Evolutionary conservation across 257 asterid genomes (phyloP).

Genomic region (Solanum sejunctum): DNA sequence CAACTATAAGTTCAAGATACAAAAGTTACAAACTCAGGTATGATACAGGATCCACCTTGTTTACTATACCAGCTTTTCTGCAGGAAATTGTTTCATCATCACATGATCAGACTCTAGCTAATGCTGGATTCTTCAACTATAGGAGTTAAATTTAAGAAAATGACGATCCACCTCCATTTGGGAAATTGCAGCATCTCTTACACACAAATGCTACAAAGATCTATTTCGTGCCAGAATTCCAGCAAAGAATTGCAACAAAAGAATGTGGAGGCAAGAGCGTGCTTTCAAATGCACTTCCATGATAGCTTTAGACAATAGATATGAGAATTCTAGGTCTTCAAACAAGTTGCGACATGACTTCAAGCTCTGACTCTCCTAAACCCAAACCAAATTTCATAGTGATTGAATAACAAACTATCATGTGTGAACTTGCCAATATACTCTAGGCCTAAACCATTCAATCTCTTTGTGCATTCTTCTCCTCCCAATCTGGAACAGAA

Average conservation of each 20-base stretch:
- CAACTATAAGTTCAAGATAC: not conserved
- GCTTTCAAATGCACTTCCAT: not conserved
- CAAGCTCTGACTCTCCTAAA: conserved; percentile 48
- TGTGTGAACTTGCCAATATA: conserved; percentile 70
- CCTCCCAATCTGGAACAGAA: conserved; percentile 90
- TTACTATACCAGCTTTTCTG: not conserved
- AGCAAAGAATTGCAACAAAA: not conserved
- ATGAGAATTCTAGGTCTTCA: not conserved
- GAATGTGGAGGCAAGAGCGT: not conserved
- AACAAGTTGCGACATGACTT: not conserved
- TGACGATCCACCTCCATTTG: not conserved
- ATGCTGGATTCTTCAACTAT: not conserved
- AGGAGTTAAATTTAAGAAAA: not conserved
- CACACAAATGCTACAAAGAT: not conserved
- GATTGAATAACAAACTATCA: conserved; percentile 91
- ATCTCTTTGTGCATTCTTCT: conserved; percentile 73
- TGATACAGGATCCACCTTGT: not conserved
- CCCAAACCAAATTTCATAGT: conserved; percentile 87
- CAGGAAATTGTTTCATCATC: not conserved
- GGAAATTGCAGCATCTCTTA: not conserved
- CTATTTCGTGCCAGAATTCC: not conserved
- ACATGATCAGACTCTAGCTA: not conserved
- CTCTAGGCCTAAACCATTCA: conserved; percentile 54
- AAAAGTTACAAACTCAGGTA: not conserved
- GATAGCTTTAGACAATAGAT: not conserved